These are phyloP conservation scores for Dicorynia guianensis DNA, from an alignment of 306 rosid species.

Conservation along the genomic window DNA sequence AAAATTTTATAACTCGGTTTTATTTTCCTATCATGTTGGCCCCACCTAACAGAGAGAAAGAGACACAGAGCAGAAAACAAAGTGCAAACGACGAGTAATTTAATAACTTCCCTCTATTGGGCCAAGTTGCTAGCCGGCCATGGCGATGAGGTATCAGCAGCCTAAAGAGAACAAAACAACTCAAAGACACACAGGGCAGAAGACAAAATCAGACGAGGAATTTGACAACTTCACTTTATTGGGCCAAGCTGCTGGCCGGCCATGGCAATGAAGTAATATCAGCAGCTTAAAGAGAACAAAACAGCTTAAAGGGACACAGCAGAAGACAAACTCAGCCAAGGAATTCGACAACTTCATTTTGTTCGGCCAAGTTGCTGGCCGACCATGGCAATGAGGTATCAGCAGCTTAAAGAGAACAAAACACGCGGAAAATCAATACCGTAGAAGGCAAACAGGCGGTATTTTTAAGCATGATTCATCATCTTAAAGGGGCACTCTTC, in stretches of 20 bases:
- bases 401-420: not conserved
- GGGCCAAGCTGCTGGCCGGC: too few species aligned
- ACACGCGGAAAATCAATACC: not conserved
- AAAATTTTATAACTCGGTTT: not conserved
- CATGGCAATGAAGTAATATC: too few species aligned
- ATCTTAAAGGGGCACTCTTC: too few species aligned
- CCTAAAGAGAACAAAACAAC: too few species aligned
- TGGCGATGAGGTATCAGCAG: not conserved
- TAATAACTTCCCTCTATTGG: not conserved
- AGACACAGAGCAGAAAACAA: not conserved
- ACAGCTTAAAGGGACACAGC: not conserved
- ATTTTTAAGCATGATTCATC: not conserved
- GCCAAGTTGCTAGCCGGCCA: not conserved
- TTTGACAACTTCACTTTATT: too few species aligned
- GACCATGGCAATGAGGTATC: not conserved
- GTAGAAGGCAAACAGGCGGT: not conserved
- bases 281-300: too few species aligned
- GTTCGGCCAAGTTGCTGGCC: not conserved
- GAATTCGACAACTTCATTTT: not conserved
- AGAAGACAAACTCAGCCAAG: not conserved
- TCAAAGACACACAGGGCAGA: too few species aligned
- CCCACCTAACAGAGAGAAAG: constrained; percentile 18
- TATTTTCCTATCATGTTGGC: not conserved
- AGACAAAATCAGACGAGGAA: too few species aligned
- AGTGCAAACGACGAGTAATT: not conserved